phyloP scores from a whole-genome alignment of 768 basidiomycete species.

The Suillus decipiens region DNA sequence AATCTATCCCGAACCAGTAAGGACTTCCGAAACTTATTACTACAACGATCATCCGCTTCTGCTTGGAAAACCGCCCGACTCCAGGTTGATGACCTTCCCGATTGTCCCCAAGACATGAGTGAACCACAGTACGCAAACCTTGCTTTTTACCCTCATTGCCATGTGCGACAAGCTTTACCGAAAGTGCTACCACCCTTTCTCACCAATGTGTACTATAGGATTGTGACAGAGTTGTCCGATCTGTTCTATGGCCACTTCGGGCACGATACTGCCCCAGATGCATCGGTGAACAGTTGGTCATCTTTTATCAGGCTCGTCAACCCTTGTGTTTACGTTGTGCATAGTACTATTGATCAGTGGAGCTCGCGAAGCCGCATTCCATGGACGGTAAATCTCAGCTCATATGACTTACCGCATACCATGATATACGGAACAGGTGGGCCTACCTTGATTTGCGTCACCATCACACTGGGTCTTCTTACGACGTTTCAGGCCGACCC shows the following conservation, averaged over 20 bases:
- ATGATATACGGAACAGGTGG: background rate
- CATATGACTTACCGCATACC: background rate
- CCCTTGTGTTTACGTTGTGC: background rate
- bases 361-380: background rate
- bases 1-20: conserved; percentile 40
- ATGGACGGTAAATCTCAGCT: background rate
- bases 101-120: conserved; percentile 44
- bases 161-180: background rate
- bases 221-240: conserved; percentile 6
- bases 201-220: background rate
- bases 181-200: background rate
- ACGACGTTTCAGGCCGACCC: background rate
- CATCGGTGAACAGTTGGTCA: background rate
- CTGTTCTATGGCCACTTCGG: conserved; percentile 5
- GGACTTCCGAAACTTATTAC: conserved; percentile 35
- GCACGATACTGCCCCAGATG: conserved; percentile 4
- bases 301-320: background rate
- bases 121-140: conserved; percentile 48
- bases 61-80: conserved; percentile 43
- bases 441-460: background rate
- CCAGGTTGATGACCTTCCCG: conserved; percentile 39
- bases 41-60: conserved; percentile 20
- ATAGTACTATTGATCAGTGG: background rate
- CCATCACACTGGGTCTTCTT: background rate
- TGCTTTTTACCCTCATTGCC: conserved; percentile 31